These are phyloP conservation scores for Colletotrichum orbiculare DNA, from an alignment of 2,329 filamentous ascomycete species.

Conservation along the genomic window DNA sequence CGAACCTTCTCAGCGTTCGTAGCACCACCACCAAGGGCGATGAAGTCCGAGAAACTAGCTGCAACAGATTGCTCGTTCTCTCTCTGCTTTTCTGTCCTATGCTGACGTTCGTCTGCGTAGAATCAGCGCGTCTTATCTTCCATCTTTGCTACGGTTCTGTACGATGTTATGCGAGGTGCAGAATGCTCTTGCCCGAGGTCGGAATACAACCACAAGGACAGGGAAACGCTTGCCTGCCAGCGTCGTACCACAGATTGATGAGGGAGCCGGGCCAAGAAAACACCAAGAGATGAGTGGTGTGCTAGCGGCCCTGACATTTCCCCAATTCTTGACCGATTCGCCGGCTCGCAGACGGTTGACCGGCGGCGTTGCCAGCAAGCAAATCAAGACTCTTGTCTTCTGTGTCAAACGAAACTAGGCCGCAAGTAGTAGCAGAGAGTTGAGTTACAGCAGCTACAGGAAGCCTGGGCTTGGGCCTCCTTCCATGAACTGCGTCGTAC, in stretches of 20 bases:
- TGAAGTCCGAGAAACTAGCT: no score
- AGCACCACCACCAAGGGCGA: no score
- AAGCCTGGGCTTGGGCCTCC: background rate
- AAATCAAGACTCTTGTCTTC: constrained; percentile 1
- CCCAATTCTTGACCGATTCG: constrained; percentile 3
- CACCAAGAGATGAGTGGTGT: constrained; percentile 11
- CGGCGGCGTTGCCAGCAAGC: constrained; percentile 8
- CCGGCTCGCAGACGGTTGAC: background rate
- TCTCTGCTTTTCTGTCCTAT: no score
- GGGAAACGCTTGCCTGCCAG: background rate
- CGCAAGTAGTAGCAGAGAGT: background rate
- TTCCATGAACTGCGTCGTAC: constrained; percentile 17
- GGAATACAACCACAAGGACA: no score
- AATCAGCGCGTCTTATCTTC: no score
- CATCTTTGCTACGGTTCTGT: no score
- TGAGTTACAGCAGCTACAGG: background rate
- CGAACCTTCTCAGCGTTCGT: constrained; percentile 12
- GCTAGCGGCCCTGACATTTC: constrained; percentile 18
- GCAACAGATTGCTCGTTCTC: no score
- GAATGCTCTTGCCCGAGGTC: no score
- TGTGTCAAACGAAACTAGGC: background rate
- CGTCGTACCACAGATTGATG: constrained; percentile 13
- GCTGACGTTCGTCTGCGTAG: no score
- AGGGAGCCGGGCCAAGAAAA: constrained; percentile 21
- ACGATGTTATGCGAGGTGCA: no score